A percentile compares a stretch with the other conserved stretches of the same genome.
Conservation (phyloP, 1,284 basidiomycete species). For the Heterobasidion occidentale region DNA sequence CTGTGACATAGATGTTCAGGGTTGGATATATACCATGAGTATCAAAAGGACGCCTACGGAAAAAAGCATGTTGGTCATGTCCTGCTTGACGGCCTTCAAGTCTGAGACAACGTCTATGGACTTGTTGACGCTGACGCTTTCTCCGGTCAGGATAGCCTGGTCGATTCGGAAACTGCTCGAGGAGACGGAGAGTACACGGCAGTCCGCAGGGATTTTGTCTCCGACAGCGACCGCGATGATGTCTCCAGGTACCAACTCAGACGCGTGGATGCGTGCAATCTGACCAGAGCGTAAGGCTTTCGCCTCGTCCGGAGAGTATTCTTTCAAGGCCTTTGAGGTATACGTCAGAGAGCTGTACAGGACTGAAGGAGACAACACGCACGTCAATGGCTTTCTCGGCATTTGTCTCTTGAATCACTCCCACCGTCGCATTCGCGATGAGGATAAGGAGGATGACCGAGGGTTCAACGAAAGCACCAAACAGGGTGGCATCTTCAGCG, state of each 20-base stretch:
- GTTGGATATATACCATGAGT: background rate
- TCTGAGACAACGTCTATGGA: conserved; percentile 60
- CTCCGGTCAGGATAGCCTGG: conserved; percentile 92
- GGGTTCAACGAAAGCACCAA: conserved; percentile 88
- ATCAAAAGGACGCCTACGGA: conserved; percentile 43
- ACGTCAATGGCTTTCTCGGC: conserved; percentile 95
- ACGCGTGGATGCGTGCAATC: conserved; percentile 70
- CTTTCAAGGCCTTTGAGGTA: conserved; percentile 72
- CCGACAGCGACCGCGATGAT: conserved; percentile 86
- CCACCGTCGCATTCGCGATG: conserved; percentile 89
- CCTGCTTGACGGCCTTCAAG: conserved; percentile 82
- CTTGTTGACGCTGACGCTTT: conserved; percentile 86
- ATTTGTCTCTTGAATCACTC: conserved; percentile 91
- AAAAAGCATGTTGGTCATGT: conserved; percentile 93
- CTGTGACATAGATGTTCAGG: conserved; percentile 26
- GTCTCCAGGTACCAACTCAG: conserved; percentile 89
- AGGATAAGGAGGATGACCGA: conserved; percentile 90
- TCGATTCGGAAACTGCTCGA: conserved; percentile 91
- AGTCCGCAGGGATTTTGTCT: conserved; percentile 93
- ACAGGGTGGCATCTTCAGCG: conserved; percentile 54
- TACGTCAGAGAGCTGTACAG: conserved; percentile 5
- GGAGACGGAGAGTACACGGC: conserved; percentile 79
- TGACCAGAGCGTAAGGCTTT: conserved; percentile 78
- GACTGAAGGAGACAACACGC: conserved; percentile 24
- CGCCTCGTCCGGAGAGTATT: conserved; percentile 93